Conservation (phyloP, 2,329 filamentous ascomycete genomes). For the Trichophyton schoenleinii region DNA sequence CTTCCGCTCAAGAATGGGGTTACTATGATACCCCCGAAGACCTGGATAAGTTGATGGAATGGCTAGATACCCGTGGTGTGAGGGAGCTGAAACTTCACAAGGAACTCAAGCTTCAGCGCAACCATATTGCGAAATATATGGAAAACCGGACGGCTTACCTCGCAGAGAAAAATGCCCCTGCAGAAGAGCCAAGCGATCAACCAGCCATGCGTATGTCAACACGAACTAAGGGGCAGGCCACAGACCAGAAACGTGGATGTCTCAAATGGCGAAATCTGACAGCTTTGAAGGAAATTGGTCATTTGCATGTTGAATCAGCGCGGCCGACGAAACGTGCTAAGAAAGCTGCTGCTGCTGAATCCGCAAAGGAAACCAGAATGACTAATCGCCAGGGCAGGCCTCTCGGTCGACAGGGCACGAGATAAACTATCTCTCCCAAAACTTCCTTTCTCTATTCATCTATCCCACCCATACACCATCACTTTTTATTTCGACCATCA, state of each 20-base stretch:
- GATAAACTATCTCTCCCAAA: not conserved
- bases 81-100: conserved; percentile 82
- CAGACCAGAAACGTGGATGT: conserved; percentile 40
- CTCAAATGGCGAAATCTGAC: conserved; percentile 54
- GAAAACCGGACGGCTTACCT: conserved; percentile 64
- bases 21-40: conserved; percentile 73
- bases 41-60: conserved; percentile 66
- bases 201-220: conserved; percentile 47
- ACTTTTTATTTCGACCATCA: not conserved
- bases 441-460: not conserved
- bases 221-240: conserved; percentile 47
- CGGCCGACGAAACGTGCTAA: conserved; percentile 40
- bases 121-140: conserved; percentile 70
- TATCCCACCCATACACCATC: not conserved
- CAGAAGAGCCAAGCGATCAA: conserved; percentile 35
- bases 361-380: conserved; percentile 28
- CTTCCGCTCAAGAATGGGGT: conserved; percentile 73
- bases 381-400: conserved; percentile 39
- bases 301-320: conserved; percentile 48
- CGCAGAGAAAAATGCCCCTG: conserved; percentile 38
- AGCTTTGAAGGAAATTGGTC: conserved; percentile 45
- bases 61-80: conserved; percentile 76
- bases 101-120: conserved; percentile 64
- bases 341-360: conserved; percentile 26
- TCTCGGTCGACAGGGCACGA: conserved; percentile 38